These are phyloP conservation scores for Karstenula rhodostoma DNA, from an alignment of 2,329 filamentous ascomycete species.

Conservation along the genomic window DNA sequence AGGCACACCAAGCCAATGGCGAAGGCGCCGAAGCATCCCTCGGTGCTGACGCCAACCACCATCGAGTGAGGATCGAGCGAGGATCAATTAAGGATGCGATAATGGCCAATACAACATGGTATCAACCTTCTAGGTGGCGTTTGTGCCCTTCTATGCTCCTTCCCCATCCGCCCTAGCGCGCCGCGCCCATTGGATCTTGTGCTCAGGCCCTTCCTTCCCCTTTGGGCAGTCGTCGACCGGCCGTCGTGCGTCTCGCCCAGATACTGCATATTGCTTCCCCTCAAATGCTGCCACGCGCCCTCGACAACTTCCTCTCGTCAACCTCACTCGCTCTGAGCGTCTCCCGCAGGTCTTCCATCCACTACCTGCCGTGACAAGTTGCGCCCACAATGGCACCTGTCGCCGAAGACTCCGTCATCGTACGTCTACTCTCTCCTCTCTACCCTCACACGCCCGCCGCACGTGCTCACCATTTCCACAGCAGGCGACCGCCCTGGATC, in stretches of 20 bases:
- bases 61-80: not conserved
- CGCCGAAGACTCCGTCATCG: conserved; percentile 30
- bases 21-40: not conserved
- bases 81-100: not conserved
- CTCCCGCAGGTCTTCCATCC: conserved; percentile 1
- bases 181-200: not conserved
- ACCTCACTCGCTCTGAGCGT: conserved; percentile 13
- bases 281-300: conserved; percentile 9
- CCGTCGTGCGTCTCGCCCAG: conserved; percentile 6
- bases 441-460: not conserved
- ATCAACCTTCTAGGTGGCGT: conserved; percentile 10
- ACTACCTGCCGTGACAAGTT: conserved; percentile 10
- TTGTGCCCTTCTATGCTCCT: conserved; percentile 1
- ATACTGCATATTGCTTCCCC: conserved; percentile 14
- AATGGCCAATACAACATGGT: conserved; percentile 6
- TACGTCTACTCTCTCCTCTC: conserved; percentile 16
- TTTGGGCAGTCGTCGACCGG: conserved; percentile 6
- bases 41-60: not conserved
- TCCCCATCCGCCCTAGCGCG: not conserved
- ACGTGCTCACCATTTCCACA: conserved; percentile 23
- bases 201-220: conserved; percentile 5
- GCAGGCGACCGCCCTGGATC: conserved; percentile 43
- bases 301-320: conserved; percentile 2
- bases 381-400: conserved; percentile 35
- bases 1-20: not conserved